Base-by-base conservation (phyloP, 805 yeast species). In the Gaillardinia entomophila region DNA sequence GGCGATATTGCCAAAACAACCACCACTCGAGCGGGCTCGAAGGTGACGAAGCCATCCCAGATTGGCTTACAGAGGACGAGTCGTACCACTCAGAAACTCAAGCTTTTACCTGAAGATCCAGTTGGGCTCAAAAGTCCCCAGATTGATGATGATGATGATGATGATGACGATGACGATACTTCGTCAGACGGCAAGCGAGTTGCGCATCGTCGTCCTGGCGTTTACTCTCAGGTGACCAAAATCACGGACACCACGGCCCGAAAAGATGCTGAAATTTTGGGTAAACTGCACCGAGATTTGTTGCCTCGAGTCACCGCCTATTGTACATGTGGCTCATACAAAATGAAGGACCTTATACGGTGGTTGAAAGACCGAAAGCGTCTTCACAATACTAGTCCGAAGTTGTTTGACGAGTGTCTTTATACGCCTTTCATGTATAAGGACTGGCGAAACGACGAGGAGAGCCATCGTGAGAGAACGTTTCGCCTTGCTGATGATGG, bases 241-340 rank as follows among this genome's bases (percentile, higher is more conserved):
- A 89, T 89, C 41, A 86, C 81, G 22, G 97, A 90, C 43, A 71
- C 82, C 14, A 81, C 92, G 1, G 97, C 97, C 1, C 68, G 97
- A 45, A 81, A 79, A 42, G 97, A 90, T 64, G 97, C 98, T 0
- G 96, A 89, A 53, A 76, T 89, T 31, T 65, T 92, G 36, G 95
- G 96, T 3, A 92, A 89, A 54, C 77, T 78, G 41, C 90, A 82
- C 47, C 65, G 97, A 39, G 82, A 82, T 22, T 61, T 87, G 40
- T 68, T 92, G 35, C 97, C 98, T 3, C 67, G 98, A 40, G 96
- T 89, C 2, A 90, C 97, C 0, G 95, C 96, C 3, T 92, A 88
- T 53, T 90, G 97, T 60, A 90, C 97, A 0, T 88, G 97, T 17
- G 89, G 96, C 19, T 78, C 92, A 16, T 92, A 89, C 51, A 77